Evolutionary conservation across 495 filamentous ascomycete genomes (phyloP).

Genomic region (Neurospora sp.): DNA sequence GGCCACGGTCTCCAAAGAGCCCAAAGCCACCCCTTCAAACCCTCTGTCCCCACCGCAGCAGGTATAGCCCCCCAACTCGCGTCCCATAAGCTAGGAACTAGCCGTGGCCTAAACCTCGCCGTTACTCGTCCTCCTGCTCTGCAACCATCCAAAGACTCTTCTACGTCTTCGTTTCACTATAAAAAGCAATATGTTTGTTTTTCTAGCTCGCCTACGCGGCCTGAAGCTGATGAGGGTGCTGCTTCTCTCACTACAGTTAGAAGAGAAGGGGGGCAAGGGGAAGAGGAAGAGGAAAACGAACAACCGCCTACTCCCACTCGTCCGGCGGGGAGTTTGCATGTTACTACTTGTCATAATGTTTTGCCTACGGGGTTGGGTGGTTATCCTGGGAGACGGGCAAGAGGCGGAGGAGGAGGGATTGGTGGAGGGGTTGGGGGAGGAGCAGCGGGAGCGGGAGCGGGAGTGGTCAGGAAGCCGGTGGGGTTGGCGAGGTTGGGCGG

Average conservation of each 20-base stretch:
- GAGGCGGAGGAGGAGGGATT: background rate
- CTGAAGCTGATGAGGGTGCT: background rate
- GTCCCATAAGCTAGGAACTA: conserved; percentile 27
- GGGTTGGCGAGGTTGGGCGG: background rate
- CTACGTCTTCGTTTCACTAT: background rate
- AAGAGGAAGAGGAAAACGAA: conserved; percentile 18
- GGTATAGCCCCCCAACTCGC: conserved; percentile 26
- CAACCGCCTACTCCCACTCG: conserved; percentile 21
- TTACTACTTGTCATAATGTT: conserved; percentile 20
- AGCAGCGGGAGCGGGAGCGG: background rate
- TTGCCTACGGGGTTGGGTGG: conserved; percentile 21
- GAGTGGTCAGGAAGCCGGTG: background rate
- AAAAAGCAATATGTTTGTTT: conserved; percentile 35
- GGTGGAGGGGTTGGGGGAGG: no score
- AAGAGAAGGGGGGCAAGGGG: background rate
- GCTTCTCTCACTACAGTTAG: no score
- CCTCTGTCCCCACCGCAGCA: background rate
- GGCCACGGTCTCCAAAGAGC: background rate
- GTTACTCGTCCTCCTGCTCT: conserved; percentile 5
- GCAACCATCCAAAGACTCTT: background rate
- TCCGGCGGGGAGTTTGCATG: conserved; percentile 31
- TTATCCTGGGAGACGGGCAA: conserved; percentile 20
- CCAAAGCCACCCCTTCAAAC: conserved; percentile 3
- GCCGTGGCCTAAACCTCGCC: conserved; percentile 4
- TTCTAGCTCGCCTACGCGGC: conserved; percentile 35